These are phyloP conservation scores for Wolfiporia cocos DNA, from an alignment of 1,284 basidiomycete species.

Conservation along the genomic window DNA sequence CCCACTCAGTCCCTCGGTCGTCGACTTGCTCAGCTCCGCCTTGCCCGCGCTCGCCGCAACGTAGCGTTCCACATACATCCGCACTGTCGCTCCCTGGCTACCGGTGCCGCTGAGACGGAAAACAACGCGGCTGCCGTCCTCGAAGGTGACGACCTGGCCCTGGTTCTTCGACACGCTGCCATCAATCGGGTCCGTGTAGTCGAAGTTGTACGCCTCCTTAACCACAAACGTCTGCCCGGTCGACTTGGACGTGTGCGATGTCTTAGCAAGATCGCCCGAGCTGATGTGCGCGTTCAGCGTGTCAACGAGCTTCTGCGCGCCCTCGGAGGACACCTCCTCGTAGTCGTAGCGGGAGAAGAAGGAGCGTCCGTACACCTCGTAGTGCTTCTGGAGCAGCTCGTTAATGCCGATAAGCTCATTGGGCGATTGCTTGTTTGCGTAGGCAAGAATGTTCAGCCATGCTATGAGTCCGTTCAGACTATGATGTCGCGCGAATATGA, in stretches of 20 bases:
- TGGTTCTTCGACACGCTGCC: conserved; percentile 91
- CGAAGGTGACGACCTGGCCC: conserved; percentile 89
- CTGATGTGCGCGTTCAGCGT: conserved; percentile 72
- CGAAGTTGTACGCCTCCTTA: conserved; percentile 79
- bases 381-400: conserved; percentile 84
- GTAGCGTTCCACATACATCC: conserved; percentile 93
- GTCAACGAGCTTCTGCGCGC: conserved; percentile 82
- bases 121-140: conserved; percentile 89
- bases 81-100: conserved; percentile 90
- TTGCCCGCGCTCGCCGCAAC: conserved; percentile 66
- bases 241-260: conserved; percentile 58
- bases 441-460: conserved; percentile 96
- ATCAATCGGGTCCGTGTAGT: conserved; percentile 98
- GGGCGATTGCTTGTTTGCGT: conserved; percentile 80
- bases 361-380: conserved; percentile 90
- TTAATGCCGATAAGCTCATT: conserved; percentile 80
- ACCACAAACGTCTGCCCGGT: conserved; percentile 77
- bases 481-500: conserved; percentile 7
- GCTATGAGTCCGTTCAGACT: conserved; percentile 40
- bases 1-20: conserved; percentile 89
- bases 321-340: conserved; percentile 92
- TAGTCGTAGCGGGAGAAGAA: conserved; percentile 99
- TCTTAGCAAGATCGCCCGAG: conserved; percentile 60
- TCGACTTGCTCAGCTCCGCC: conserved; percentile 69
- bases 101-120: conserved; percentile 97